These are phyloP conservation scores for Blastobotrys raffinosifermentans DNA, from an alignment of 1,139 yeast genomes.

Conservation along the genomic window DNA sequence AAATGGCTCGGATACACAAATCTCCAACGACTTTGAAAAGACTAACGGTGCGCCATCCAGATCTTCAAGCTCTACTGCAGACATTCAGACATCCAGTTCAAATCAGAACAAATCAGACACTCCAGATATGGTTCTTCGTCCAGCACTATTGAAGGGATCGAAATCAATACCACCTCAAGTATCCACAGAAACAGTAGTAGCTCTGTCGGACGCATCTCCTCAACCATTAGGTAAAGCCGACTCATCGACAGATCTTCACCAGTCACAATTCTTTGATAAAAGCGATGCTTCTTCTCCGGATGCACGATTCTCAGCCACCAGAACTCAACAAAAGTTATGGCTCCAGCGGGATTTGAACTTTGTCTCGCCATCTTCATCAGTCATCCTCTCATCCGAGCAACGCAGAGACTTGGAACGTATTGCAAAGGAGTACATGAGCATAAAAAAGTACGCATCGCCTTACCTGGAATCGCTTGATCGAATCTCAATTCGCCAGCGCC, in stretches of 20 bases:
- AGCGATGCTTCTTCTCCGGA: background rate
- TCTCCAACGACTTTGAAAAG: background rate
- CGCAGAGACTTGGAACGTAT: conserved; percentile 72
- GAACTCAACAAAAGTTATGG: conserved; percentile 83
- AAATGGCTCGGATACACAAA: background rate
- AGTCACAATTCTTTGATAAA: conserved; percentile 10
- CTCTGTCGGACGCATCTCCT: conserved; percentile 14
- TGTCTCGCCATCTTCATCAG: conserved; percentile 33
- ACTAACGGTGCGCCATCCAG: background rate
- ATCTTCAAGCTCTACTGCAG: no score
- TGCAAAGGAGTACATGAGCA: conserved; percentile 66
- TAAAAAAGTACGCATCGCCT: conserved; percentile 65
- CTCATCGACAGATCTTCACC: conserved; percentile 3
- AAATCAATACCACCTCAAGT: conserved; percentile 24
- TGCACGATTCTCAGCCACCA: conserved; percentile 35
- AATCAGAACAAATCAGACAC: no score
- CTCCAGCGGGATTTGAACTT: conserved; percentile 61
- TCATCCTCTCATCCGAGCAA: conserved; percentile 37
- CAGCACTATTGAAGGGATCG: conserved; percentile 14
- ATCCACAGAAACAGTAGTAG: conserved; percentile 24
- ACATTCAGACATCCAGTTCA: background rate
- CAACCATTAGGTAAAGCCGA: background rate
- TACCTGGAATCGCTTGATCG: conserved; percentile 56
- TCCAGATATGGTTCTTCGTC: no score
- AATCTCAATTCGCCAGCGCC: conserved; percentile 5